Conservation (phyloP, 139 green algal genomes). For the Closterium sp. region DNA sequence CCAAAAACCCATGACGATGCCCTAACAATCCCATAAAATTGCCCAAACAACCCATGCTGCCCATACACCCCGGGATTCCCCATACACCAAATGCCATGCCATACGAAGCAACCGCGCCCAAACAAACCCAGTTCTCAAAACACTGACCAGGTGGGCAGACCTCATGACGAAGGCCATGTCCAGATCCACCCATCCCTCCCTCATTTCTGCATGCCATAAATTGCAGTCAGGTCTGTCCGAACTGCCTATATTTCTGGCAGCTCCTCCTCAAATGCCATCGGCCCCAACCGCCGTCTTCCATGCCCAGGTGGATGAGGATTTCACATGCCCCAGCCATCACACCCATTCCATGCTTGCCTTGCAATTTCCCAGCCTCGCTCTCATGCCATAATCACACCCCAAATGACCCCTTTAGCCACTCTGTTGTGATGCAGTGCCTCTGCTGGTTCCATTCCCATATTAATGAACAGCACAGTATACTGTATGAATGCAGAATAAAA, state of each 20-base stretch:
- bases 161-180: neutral
- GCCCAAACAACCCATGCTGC: no score
- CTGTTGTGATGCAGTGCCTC: no score
- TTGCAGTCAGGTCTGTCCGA: neutral
- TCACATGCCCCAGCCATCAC: neutral
- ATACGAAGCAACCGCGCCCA: neutral
- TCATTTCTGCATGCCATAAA: neutral
- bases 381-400: neutral
- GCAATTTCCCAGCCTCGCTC: neutral
- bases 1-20: no score
- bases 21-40: no score
- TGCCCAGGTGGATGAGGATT: neutral
- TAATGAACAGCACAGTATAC: neutral
- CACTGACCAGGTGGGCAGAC: neutral
- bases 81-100: neutral
- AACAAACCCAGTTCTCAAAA: neutral
- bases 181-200: no score
- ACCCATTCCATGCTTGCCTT: neutral
- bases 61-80: neutral
- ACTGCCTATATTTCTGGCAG: no score
- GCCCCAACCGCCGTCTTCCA: neutral
- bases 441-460: neutral
- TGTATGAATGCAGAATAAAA: neutral
- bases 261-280: neutral
- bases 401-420: neutral